phyloP scores from a whole-genome alignment of 192 early-diverging fungal genomes.

The Gigaspora rosea region DNA sequence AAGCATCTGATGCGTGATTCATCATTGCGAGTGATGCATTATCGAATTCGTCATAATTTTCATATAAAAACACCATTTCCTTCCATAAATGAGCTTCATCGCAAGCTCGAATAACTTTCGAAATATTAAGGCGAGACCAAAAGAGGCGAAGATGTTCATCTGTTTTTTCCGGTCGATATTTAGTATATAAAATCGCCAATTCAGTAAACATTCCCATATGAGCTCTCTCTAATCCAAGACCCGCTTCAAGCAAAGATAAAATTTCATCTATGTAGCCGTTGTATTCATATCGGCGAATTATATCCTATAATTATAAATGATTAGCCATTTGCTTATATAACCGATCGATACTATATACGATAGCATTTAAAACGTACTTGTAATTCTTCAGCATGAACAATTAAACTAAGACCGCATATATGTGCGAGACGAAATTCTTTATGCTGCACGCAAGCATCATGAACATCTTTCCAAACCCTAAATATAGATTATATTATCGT shows the following conservation, averaged over 20 bases:
- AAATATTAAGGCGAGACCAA: constrained; percentile 97
- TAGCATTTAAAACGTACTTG: constrained; percentile 41
- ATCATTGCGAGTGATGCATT: constrained; percentile 97
- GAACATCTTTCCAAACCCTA: constrained; percentile 98
- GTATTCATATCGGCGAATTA: constrained; percentile 86
- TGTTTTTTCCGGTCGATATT: constrained; percentile 91
- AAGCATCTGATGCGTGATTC: constrained; percentile 91
- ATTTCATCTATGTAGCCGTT: constrained; percentile 92
- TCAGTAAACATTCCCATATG: constrained; percentile 99
- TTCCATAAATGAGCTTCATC: constrained; percentile 94
- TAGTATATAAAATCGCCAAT: constrained; percentile 95
- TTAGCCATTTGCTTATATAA: no score
- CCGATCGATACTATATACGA: neutral
- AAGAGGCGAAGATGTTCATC: constrained; percentile 98
- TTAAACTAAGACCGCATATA: constrained; percentile 95
- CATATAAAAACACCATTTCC: constrained; percentile 97
- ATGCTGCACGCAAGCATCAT: constrained; percentile 92
- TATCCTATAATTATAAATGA: constrained; percentile 39
- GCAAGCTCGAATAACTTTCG: constrained; percentile 96
- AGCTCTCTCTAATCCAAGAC: constrained; percentile 93
- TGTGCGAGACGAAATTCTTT: constrained; percentile 96
- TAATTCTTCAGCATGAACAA: constrained; percentile 98
- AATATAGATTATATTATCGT: neutral
- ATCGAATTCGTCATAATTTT: constrained; percentile 98
- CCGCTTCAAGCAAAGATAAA: constrained; percentile 88